These are phyloP conservation scores for Fraxinus paxiana DNA, from an alignment of 305 asterid species.

Conservation along the genomic window DNA sequence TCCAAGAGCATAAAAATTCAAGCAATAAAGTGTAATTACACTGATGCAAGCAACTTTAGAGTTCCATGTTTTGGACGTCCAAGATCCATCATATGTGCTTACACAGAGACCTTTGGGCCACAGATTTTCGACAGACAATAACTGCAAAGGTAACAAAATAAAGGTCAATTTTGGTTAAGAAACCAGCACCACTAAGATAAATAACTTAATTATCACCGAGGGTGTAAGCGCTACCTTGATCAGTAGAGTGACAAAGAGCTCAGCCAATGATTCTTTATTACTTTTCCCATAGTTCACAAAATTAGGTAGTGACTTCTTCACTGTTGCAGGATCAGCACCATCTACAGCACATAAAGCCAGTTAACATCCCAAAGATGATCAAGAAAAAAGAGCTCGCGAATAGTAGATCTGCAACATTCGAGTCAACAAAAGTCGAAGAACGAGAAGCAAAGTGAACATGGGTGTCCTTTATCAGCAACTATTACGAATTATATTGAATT, in stretches of 20 bases:
- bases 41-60: constrained; percentile 74
- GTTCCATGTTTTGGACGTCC: constrained; percentile 80
- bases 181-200: not conserved
- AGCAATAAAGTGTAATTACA: constrained; percentile 40
- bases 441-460: not conserved
- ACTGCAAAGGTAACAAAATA: constrained; percentile 41
- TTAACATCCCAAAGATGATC: constrained; percentile 15
- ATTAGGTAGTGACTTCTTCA: constrained; percentile 44
- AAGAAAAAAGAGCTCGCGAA: constrained; percentile 7
- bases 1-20: constrained; percentile 8
- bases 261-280: constrained; percentile 72
- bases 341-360: constrained; percentile 37
- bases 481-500: not conserved
- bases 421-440: not conserved
- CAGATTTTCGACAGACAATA: constrained; percentile 73
- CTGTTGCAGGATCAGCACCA: constrained; percentile 68
- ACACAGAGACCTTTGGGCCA: constrained; percentile 92
- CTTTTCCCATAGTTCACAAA: constrained; percentile 63
- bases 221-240: constrained; percentile 51
- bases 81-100: constrained; percentile 60
- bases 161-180: not conserved
- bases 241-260: constrained; percentile 70
- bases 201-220: not conserved
- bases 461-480: not conserved
- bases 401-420: not conserved